Base-by-base conservation (phyloP, 1,284 basidiomycete genomes). In the Thelephora terrestris region DNA sequence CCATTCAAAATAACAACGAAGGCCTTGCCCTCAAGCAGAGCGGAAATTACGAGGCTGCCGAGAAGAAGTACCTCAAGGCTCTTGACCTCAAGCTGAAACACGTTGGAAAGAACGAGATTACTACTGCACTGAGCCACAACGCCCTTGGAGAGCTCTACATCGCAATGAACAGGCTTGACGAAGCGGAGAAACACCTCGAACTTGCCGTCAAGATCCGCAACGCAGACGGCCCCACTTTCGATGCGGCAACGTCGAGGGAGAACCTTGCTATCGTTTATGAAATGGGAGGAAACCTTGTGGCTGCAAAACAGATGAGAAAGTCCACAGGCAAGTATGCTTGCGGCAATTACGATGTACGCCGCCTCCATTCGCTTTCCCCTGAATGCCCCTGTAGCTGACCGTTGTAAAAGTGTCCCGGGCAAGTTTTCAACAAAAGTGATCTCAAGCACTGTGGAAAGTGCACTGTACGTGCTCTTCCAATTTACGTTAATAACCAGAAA, bases 211-310 rank as follows among this genome's bases (percentile, higher is more conserved):
- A 52, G 5, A 56, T 67, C 18, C 61, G 65, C 47, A 57, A 52
- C 18, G 46, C 27, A 4, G 39, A 18, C 2, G 55, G 53, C 5
- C 50, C 55, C 20, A 46, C 46, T 5, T 52, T 62, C 18, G 66
- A 68, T 50, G 58, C 61, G 7, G 64, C 66, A 2, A 59, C 59
- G 14, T 61, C 66, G 25, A 55, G 64, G 17, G 66, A 69, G 48
- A 67, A 64, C 50, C 54, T 67, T 17, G 66, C 56, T 4, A 57
- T 55, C 39, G 52, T 67, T 3, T 60, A 60, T 36, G 66, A 68
- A 52, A 62, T 57, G 48, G 58, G 54, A 38, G 64, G 63, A 20
- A 52, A 64, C 43, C 27, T 64, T 29, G 37, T 43, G 14, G 58
- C 59, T 17, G 65, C 63, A 2, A 60, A 57, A 32, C 52, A 57